Percentiles rank a stretch among this genome's conserved stretches.
Evolutionary conservation across 1,284 basidiomycete genomes (phyloP).

Genomic region (Ceratobasidium sp.): DNA sequence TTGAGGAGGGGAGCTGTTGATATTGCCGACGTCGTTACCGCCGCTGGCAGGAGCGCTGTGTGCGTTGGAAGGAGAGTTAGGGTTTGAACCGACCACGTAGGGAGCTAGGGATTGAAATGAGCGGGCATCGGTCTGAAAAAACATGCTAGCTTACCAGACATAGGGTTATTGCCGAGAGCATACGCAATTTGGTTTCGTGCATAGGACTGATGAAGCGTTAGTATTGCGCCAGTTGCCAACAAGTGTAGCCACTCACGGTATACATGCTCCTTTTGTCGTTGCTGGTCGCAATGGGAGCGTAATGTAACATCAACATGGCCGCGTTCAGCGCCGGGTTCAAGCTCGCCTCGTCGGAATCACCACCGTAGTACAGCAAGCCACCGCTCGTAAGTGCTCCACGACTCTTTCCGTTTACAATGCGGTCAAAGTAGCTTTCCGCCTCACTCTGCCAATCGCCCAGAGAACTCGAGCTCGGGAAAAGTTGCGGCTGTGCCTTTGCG

Average conservation of each 20-base stretch:
- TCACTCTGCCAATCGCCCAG: slow-evolving; percentile 73
- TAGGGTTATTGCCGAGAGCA: slow-evolving; percentile 82
- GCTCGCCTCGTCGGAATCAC: slow-evolving; percentile 78
- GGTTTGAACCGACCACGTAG: slow-evolving; percentile 83
- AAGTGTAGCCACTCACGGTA: slow-evolving; percentile 55
- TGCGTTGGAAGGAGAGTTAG: slow-evolving; percentile 87
- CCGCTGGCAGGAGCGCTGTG: slow-evolving; percentile 88
- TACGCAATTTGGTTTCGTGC: slow-evolving; percentile 82
- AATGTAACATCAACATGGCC: slow-evolving; percentile 80
- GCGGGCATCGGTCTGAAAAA: not conserved
- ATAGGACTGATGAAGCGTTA: slow-evolving; percentile 57
- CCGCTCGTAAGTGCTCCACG: slow-evolving; percentile 63
- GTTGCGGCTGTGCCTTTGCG: slow-evolving; percentile 56
- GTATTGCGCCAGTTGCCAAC: slow-evolving; percentile 15
- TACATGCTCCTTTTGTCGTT: slow-evolving; percentile 66
- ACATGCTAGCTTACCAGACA: slow-evolving; percentile 63
- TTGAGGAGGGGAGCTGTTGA: slow-evolving; percentile 73
- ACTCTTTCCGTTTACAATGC: slow-evolving; percentile 66
- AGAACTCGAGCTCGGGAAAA: slow-evolving; percentile 61
- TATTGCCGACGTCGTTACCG: slow-evolving; percentile 65
- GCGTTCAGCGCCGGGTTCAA: slow-evolving; percentile 87
- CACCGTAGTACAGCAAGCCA: slow-evolving; percentile 78
- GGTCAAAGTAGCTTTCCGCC: slow-evolving; percentile 79
- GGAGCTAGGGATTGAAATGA: slow-evolving; percentile 57
- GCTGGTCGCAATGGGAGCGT: slow-evolving; percentile 73